A percentile compares a stretch with the other conserved stretches of the same genome.
Evolutionary conservation across 139 green algal genomes (phyloP).

Genomic region (Edaphochlamys debaryana): DNA sequence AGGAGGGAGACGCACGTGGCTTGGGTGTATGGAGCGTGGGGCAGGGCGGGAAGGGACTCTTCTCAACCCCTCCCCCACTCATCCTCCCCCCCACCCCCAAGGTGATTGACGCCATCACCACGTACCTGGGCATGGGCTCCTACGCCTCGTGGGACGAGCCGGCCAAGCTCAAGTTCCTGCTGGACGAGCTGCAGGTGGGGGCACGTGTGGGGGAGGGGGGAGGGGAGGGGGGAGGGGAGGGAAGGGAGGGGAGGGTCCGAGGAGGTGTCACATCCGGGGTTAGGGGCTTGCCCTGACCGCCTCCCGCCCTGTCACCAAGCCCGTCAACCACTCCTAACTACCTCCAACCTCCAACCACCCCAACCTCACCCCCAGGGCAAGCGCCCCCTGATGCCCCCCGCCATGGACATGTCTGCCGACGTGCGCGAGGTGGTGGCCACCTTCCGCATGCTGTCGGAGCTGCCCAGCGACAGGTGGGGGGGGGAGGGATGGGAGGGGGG

Average conservation of each 20-base stretch:
- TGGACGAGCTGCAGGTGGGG: slow-evolving; percentile 34
- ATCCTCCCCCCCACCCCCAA: too few relatives aligned
- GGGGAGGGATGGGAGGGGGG: neutral
- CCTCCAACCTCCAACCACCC: slow-evolving; percentile 26
- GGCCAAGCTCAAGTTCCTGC: slow-evolving; percentile 55
- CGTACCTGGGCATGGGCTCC: slow-evolving; percentile 86
- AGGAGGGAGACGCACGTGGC: too few relatives aligned
- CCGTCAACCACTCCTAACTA: too few relatives aligned
- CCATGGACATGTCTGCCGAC: slow-evolving; percentile 74
- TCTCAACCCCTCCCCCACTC: too few relatives aligned
- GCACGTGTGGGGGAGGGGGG: neutral
- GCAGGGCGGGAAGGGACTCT: too few relatives aligned
- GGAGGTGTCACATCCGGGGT: too few relatives aligned
- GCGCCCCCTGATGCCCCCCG: slow-evolving; percentile 88
- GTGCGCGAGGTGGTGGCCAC: slow-evolving; percentile 79
- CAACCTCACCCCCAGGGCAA: slow-evolving; percentile 68
- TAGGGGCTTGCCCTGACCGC: too few relatives aligned
- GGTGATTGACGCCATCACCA: slow-evolving; percentile 91
- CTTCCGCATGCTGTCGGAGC: slow-evolving; percentile 19
- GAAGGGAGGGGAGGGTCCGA: too few relatives aligned
- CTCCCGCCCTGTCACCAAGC: too few relatives aligned
- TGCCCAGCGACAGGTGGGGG: slow-evolving; percentile 73
- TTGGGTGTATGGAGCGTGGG: too few relatives aligned
- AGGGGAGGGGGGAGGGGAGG: neutral
- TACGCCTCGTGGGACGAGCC: slow-evolving; percentile 89